phyloP scores from a whole-genome alignment of 768 basidiomycete genomes.

The Boletus edulis region DNA sequence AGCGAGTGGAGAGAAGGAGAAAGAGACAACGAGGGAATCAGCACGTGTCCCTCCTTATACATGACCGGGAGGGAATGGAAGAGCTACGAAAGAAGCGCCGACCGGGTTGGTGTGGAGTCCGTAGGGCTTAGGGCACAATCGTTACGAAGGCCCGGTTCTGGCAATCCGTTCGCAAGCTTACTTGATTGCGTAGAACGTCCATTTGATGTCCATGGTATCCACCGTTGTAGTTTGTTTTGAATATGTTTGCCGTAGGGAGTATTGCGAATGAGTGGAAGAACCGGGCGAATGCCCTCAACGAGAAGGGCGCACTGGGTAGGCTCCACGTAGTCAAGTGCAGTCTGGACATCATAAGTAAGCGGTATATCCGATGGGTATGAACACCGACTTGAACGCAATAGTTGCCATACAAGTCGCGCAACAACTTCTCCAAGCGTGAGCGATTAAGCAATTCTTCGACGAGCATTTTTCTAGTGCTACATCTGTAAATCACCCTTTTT shows the following conservation, averaged over 20 bases:
- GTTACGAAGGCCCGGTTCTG: too few species aligned
- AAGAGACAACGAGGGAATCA: too few species aligned
- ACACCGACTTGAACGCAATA: constrained; percentile 82
- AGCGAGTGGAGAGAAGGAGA: too few species aligned
- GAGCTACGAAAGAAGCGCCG: too few species aligned
- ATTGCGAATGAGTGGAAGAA: constrained; percentile 92
- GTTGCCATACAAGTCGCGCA: constrained; percentile 95
- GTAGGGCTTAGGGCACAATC: too few species aligned
- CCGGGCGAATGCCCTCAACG: constrained; percentile 80
- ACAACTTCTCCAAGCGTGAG: constrained; percentile 88
- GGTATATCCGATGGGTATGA: neutral
- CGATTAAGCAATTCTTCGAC: constrained; percentile 96
- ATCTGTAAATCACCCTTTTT: too few species aligned
- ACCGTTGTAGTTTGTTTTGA: constrained; percentile 66
- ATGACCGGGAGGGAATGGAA: too few species aligned
- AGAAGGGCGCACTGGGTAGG: constrained; percentile 88
- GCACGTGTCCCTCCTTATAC: too few species aligned
- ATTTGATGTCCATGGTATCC: too few species aligned
- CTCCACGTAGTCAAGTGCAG: constrained; percentile 96
- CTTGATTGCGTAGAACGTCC: too few species aligned
- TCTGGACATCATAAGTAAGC: constrained; percentile 47
- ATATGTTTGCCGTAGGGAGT: constrained; percentile 99
- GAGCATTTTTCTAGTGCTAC: constrained; percentile 88
- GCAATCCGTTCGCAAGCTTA: too few species aligned
- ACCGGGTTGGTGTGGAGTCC: too few species aligned